A percentile compares a stretch with the other conserved stretches of the same genome.
These are phyloP conservation scores for Petrea volubilis DNA, from an alignment of 257 asterid genomes.

Conservation along the genomic window DNA sequence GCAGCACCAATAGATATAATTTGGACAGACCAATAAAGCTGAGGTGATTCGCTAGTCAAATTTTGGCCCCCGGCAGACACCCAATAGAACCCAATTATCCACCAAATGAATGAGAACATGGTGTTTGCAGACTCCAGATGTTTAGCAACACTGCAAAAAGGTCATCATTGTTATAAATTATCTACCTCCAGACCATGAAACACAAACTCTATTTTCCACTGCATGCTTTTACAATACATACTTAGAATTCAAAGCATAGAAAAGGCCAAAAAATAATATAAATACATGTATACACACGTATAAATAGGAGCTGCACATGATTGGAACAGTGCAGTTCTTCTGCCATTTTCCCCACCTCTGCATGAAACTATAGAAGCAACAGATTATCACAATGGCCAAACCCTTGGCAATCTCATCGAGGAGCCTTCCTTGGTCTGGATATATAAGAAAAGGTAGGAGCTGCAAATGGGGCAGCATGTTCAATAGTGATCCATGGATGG, in stretches of 20 bases:
- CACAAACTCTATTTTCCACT: not conserved
- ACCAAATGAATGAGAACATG: slow-evolving; percentile 98
- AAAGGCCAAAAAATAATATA: not conserved
- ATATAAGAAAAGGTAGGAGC: not conserved
- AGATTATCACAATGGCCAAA: not conserved
- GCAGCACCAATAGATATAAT: slow-evolving; percentile 14
- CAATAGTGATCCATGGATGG: not conserved
- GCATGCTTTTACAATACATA: not conserved
- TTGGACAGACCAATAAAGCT: slow-evolving; percentile 81
- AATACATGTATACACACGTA: too few species aligned
- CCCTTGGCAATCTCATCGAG: not conserved
- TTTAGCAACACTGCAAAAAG: slow-evolving; percentile 59
- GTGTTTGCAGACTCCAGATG: slow-evolving; percentile 94
- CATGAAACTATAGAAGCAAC: not conserved
- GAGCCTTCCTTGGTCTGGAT: not conserved
- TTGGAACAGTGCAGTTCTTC: too few species aligned
- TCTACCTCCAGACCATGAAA: slow-evolving; percentile 5
- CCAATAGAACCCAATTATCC: slow-evolving; percentile 98
- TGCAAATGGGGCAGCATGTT: not conserved
- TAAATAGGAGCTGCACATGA: too few species aligned
- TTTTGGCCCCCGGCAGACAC: slow-evolving; percentile 77
- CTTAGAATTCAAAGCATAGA: not conserved
- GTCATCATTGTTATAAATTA: slow-evolving; percentile 14
- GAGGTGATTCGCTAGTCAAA: slow-evolving; percentile 73
- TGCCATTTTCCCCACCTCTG: slow-evolving; percentile 15